Percentiles rank a stretch among this genome's conserved stretches.
Evolutionary conservation across 768 basidiomycete species (phyloP).

Genomic region (Gloeophyllum trabeum): DNA sequence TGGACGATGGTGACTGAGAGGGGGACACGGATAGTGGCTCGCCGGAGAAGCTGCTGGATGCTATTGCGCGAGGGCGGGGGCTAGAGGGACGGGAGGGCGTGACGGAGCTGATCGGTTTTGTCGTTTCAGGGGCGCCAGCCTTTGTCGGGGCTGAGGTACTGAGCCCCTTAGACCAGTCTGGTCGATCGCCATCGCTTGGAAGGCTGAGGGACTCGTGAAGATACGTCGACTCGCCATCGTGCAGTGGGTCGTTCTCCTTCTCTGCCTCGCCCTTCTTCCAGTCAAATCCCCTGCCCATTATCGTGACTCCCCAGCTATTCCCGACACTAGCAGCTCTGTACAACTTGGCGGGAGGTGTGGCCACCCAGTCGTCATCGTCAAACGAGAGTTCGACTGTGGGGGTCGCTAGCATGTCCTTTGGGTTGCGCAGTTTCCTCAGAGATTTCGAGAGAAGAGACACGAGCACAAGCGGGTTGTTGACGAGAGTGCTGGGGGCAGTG

Average conservation of each 20-base stretch:
- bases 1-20: conserved; percentile 10
- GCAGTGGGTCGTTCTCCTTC: conserved; percentile 7
- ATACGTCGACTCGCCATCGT: conserved; percentile 4
- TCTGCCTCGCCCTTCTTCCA: conserved; percentile 39
- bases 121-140: neutral
- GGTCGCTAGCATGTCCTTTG: conserved; percentile 40
- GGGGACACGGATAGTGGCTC: conserved; percentile 16
- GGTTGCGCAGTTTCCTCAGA: too few relatives aligned
- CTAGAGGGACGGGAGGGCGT: conserved; percentile 8
- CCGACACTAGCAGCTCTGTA: conserved; percentile 59
- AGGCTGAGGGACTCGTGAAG: conserved; percentile 2
- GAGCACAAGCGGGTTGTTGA: too few relatives aligned
- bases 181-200: neutral
- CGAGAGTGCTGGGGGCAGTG: conserved; percentile 2
- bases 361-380: conserved; percentile 57
- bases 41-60: conserved; percentile 7
- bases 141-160: neutral
- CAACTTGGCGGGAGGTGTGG: conserved; percentile 33
- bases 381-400: conserved; percentile 48
- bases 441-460: neutral
- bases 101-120: conserved; percentile 7
- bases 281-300: conserved; percentile 72
- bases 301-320: conserved; percentile 79
- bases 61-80: conserved; percentile 6
- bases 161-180: neutral